A percentile compares a stretch with the other conserved stretches of the same genome.
Evolutionary conservation across 2,329 filamentous ascomycete species (phyloP).

Genomic region (Hymenoscyphus albidus): DNA sequence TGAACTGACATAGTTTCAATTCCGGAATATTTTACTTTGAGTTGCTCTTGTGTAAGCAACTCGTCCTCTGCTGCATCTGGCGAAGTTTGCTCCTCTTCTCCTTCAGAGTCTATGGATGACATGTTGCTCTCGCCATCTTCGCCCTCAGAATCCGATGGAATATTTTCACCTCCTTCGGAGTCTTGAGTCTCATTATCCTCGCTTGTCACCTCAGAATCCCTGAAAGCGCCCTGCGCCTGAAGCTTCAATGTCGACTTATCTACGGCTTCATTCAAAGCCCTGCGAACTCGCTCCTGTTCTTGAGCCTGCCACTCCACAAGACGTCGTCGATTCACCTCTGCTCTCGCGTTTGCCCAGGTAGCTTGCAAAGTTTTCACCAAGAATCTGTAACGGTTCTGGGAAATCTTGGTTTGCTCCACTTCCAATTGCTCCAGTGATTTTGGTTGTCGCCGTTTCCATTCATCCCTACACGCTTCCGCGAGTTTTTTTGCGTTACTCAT

Average conservation of each 20-base stretch:
- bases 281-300: conserved; percentile 60
- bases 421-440: conserved; percentile 78
- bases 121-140: conserved; percentile 52
- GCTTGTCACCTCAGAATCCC: conserved; percentile 48
- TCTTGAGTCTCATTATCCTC: conserved; percentile 39
- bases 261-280: conserved; percentile 69
- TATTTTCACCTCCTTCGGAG: conserved; percentile 37
- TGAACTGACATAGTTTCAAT: conserved; percentile 44
- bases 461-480: conserved; percentile 73
- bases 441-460: conserved; percentile 69
- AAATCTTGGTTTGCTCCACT: conserved; percentile 67
- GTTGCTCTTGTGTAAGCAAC: conserved; percentile 63
- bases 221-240: conserved; percentile 53
- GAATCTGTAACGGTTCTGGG: conserved; percentile 65
- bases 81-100: conserved; percentile 44
- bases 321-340: conserved; percentile 57
- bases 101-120: conserved; percentile 61
- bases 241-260: conserved; percentile 67
- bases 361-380: conserved; percentile 56
- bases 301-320: conserved; percentile 61
- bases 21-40: conserved; percentile 65
- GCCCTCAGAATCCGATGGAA: conserved; percentile 36
- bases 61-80: conserved; percentile 55
- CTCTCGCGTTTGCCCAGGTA: conserved; percentile 62
- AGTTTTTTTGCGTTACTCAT: conserved; percentile 71